Evolutionary conservation across 2,329 filamentous ascomycete genomes (phyloP).

Genomic region (Chlorencoelia australis): DNA sequence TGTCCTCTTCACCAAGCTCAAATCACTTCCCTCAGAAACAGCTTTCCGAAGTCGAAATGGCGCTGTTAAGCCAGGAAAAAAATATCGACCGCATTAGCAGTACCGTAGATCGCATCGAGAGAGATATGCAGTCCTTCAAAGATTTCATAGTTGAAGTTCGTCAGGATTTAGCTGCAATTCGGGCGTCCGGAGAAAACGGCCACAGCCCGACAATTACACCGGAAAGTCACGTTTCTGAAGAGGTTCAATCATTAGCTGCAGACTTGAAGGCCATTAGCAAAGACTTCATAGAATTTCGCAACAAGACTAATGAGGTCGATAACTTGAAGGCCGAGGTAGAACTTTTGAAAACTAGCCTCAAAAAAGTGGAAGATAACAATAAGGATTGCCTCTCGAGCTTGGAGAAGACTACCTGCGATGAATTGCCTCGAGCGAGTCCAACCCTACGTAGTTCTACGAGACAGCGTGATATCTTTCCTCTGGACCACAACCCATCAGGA

Average conservation of each 20-base stretch:
- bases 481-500: too few relatives aligned
- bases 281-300: conserved; percentile 11
- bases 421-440: too few relatives aligned
- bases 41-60: conserved; percentile 17
- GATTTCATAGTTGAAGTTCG: conserved; percentile 24
- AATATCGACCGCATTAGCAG: conserved; percentile 25
- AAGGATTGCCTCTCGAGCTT: too few relatives aligned
- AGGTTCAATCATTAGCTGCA: too few relatives aligned
- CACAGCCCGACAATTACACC: too few relatives aligned
- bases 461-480: too few relatives aligned
- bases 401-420: too few relatives aligned
- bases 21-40: conserved; percentile 2
- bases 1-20: too few relatives aligned
- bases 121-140: conserved; percentile 22
- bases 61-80: conserved; percentile 19
- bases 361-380: background rate
- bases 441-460: too few relatives aligned
- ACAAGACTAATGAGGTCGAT: conserved; percentile 21
- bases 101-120: conserved; percentile 20
- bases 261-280: too few relatives aligned
- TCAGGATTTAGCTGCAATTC: conserved; percentile 10
- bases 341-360: conserved; percentile 1
- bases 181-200: too few relatives aligned
- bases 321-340: conserved; percentile 6
- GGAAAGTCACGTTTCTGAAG: too few relatives aligned